Evolutionary conservation across 805 yeast genomes (phyloP), one percentile per base, ranked within the genome.

Genomic region (Sugiyamaella lignohabitans): DNA sequence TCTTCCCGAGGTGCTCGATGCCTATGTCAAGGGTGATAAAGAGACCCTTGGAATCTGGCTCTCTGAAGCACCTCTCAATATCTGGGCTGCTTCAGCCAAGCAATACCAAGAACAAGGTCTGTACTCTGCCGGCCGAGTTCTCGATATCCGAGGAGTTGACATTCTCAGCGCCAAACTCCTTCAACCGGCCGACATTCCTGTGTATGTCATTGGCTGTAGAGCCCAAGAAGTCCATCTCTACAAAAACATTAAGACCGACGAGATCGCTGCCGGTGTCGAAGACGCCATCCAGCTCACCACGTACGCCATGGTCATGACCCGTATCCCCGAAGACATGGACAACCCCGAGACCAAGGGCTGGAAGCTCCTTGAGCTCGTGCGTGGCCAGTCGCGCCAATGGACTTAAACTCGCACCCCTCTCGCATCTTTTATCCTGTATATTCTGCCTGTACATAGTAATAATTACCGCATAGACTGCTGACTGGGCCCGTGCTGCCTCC

Each of bases 61-160:
- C 50, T 82, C 94, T 42, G 98, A 93, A 69, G 98, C 98, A 23
- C 97, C 98, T 38, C 91, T 70, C 71, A 91, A 91, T 64, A 94
- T 93, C 50, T 87, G 95, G 78, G 79, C 84, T 55, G 95, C 96
- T 29, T 87, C 85, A 65, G 88, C 91, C 64, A 93, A 93, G 67
- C 94, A 86, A 62, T 80, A 87, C 64, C 78, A 84, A 62, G 95
- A 89, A 59, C 95, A 89, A 66, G 94, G 94, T 4, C 71, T 91
- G 46, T 86, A 85, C 60, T 81, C 96, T 11, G 98, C 93, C 59
- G 91, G 96, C 39, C 79, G 80, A 54, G 87, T 93, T 53, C 74
- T 93, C 60, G 99, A 93, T 64, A 86, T 93, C 57, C 80, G 99
- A 70, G 95, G 95, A 44, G 94, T 89, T 38, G 98, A 91, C 56